These are phyloP conservation scores for Beauveria pseudobassiana DNA, from an alignment of 2,329 filamentous ascomycete genomes.

Conservation along the genomic window DNA sequence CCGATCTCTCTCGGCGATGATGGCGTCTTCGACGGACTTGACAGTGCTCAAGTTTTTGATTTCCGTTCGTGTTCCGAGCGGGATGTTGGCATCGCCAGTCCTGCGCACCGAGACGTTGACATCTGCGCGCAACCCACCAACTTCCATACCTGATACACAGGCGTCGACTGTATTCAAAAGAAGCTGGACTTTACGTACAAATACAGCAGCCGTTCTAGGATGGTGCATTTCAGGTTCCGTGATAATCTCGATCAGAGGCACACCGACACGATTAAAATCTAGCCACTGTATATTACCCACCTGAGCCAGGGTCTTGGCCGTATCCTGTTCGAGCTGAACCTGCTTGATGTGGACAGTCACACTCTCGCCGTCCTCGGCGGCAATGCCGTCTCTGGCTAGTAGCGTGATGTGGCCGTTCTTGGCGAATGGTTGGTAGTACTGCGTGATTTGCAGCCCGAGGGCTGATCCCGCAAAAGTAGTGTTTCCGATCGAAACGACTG, in stretches of 20 bases:
- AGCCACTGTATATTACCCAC: slow-evolving; percentile 67
- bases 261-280: slow-evolving; percentile 88
- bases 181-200: slow-evolving; percentile 81
- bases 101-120: slow-evolving; percentile 87
- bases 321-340: slow-evolving; percentile 96
- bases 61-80: slow-evolving; percentile 79
- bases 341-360: slow-evolving; percentile 80
- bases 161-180: slow-evolving; percentile 74
- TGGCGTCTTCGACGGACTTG: slow-evolving; percentile 90
- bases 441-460: slow-evolving; percentile 95
- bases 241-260: slow-evolving; percentile 91
- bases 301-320: slow-evolving; percentile 83
- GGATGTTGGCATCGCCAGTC: slow-evolving; percentile 31
- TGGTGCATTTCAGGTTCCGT: slow-evolving; percentile 83
- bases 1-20: slow-evolving; percentile 81
- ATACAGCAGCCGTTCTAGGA: slow-evolving; percentile 77
- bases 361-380: slow-evolving; percentile 61
- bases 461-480: slow-evolving; percentile 99
- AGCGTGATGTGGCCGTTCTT: slow-evolving; percentile 66
- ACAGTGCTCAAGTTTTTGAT: slow-evolving; percentile 97
- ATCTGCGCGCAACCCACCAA: slow-evolving; percentile 83
- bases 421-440: slow-evolving; percentile 75
- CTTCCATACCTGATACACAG: slow-evolving; percentile 87
- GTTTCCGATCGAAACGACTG: slow-evolving; percentile 90
- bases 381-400: slow-evolving; percentile 69